A percentile compares a stretch with the other conserved stretches of the same genome.
Evolutionary conservation across 805 yeast species (phyloP).

Genomic region (Suhomyces sp.): DNA sequence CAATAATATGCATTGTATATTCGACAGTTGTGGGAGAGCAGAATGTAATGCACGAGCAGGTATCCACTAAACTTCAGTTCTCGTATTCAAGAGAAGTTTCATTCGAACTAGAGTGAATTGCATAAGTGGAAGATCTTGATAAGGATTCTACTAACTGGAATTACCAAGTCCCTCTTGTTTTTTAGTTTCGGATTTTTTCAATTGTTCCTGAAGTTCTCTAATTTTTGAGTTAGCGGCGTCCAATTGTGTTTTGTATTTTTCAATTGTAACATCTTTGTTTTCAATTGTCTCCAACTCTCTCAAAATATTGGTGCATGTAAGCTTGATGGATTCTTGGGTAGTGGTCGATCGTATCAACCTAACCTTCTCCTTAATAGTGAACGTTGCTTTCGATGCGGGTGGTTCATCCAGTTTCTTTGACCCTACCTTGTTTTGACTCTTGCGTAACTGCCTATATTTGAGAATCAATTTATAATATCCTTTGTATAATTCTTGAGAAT

Average conservation of each 20-base stretch:
- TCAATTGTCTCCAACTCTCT: slow-evolving; percentile 15
- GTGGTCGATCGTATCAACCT: slow-evolving; percentile 22
- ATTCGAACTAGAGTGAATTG: no score
- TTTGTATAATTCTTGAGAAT: slow-evolving; percentile 27
- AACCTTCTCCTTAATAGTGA: slow-evolving; percentile 17
- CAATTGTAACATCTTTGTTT: slow-evolving; percentile 8
- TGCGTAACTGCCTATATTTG: slow-evolving; percentile 24
- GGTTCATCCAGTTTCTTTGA: not conserved
- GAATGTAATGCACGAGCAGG: no score
- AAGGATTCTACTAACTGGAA: no score
- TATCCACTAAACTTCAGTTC: no score
- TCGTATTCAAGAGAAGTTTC: no score
- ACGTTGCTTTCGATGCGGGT: slow-evolving; percentile 3
- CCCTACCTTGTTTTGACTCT: not conserved
- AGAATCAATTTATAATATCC: slow-evolving; percentile 30
- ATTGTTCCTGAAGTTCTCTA: slow-evolving; percentile 10
- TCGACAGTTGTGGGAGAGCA: no score
- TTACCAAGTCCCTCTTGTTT: not conserved
- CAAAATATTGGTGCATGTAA: slow-evolving; percentile 23
- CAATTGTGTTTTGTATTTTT: slow-evolving; percentile 25
- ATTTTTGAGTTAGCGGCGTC: slow-evolving; percentile 19
- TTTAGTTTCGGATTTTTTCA: not conserved
- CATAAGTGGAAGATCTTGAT: no score
- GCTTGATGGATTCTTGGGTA: slow-evolving; percentile 18
- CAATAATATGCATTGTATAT: no score